Evolutionary conservation across 78 protist species (phyloP), one percentile per base, ranked within the genome.

Genomic region (Dictyostelium brefeldianum): DNA sequence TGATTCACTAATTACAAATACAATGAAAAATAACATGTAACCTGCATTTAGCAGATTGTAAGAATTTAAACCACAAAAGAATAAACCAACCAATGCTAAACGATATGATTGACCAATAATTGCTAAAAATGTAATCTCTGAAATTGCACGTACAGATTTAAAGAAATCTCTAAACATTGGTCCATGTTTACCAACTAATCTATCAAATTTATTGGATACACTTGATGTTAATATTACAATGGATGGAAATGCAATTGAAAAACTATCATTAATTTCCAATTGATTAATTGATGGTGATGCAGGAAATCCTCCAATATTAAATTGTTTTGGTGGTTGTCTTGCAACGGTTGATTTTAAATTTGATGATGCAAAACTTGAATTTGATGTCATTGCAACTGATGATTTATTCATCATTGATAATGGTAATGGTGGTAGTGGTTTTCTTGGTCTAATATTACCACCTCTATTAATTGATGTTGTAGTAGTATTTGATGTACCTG

Each of bases 1-100:
- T 10, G 53, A 22, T 36, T 87, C 85, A 65, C 71, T 48, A 10
- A 87, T 77, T 15, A 65, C 25, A 77, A 87, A 87, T 0, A 87
- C 10, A 25, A 87, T 87, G 56, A 87, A 87, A 77, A 87, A 87
- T 5, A 87, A 17, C 93, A 87, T 87, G 47, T 87, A 87, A 36
- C 93, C 93, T 2, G 93, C 93, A 77, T 87, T 87, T 20, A 87
- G 31, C 20, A 87, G 46, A 25, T 77, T 59, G 17, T 77, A 43
- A 12, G 71, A 51, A 15, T 77, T 64, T 27, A 87, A 25, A 12
- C 93, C 93, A 51, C 93, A 87, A 51, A 87, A 56, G 75, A 87
- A 87, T 46, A 87, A 80, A n/a, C 93, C 93, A 1, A 78, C 78
- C 74, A 87, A 64, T 51, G 93, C 93, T 8, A 87, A 31, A 18